A percentile compares a stretch with the other conserved stretches of the same genome.
These are phyloP conservation scores for Artemisia tridentata DNA, from an alignment of 129 eudicot species.

Conservation along the genomic window DNA sequence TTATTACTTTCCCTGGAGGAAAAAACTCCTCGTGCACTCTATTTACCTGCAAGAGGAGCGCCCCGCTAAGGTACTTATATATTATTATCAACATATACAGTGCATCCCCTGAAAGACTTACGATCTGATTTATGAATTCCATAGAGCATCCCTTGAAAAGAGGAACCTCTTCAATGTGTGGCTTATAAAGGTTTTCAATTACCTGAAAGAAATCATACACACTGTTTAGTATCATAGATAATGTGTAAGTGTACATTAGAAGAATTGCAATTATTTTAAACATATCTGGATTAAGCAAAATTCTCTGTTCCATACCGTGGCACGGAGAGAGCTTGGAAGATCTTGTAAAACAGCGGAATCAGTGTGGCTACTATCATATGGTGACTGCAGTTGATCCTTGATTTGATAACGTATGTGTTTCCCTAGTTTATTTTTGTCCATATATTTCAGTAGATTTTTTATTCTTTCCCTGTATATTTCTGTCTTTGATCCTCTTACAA, in stretches of 20 bases:
- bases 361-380: not conserved
- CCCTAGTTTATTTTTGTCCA: conserved; percentile 63
- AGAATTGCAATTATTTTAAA: not conserved
- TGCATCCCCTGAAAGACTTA: conserved; percentile 18
- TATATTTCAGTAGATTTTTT: conserved; percentile 59
- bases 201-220: conserved; percentile 41
- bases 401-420: not conserved
- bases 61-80: too few species aligned
- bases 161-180: conserved; percentile 48
- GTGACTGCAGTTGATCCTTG: not conserved
- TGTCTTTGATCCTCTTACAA: conserved; percentile 79
- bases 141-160: conserved; percentile 70
- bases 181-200: conserved; percentile 45
- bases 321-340: not conserved
- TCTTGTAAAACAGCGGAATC: not conserved
- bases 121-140: conserved; percentile 71
- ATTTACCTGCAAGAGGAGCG: not conserved
- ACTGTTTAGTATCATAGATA: not conserved
- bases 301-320: not conserved
- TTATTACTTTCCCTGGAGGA: conserved; percentile 68
- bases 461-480: conserved; percentile 73
- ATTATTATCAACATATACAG: too few species aligned
- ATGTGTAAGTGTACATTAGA: not conserved
- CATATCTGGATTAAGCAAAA: too few species aligned
- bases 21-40: conserved; percentile 33